Evolutionary conservation across 257 asterid species (phyloP).

Genomic region (Prunella vulgaris): DNA sequence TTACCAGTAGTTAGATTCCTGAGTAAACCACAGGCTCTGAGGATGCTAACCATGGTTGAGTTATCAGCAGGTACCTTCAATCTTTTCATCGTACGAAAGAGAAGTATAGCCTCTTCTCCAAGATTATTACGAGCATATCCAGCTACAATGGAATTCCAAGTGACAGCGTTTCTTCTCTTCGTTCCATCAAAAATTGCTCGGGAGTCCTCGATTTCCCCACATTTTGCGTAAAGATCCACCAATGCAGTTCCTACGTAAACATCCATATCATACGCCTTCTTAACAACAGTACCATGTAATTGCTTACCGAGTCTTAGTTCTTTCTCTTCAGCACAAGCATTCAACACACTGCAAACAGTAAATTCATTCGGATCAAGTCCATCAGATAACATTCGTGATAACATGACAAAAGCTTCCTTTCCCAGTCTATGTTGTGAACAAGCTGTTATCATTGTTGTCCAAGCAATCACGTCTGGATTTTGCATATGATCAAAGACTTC

Average conservation of each 20-base stretch:
- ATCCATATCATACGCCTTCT: constrained; percentile 57
- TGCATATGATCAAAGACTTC: constrained; percentile 49
- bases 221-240: constrained; percentile 81
- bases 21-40: constrained; percentile 71
- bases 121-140: constrained; percentile 84
- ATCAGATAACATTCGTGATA: constrained; percentile 50
- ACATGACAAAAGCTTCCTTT: constrained; percentile 47
- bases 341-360: constrained; percentile 64
- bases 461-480: constrained; percentile 60
- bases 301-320: constrained; percentile 66
- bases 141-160: constrained; percentile 77
- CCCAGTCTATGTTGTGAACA: constrained; percentile 64
- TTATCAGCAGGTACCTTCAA: constrained; percentile 41
- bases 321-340: constrained; percentile 76
- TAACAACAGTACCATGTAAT: constrained; percentile 54
- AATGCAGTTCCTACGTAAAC: constrained; percentile 63
- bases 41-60: constrained; percentile 77
- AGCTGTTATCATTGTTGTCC: constrained; percentile 89
- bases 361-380: constrained; percentile 75
- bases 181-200: constrained; percentile 57
- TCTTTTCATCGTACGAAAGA: constrained; percentile 62
- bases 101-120: constrained; percentile 57
- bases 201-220: constrained; percentile 55
- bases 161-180: constrained; percentile 56
- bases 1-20: constrained; percentile 52